Evolutionary conservation across 495 filamentous ascomycete species (phyloP).

Genomic region (Lichenothelia convexa): DNA sequence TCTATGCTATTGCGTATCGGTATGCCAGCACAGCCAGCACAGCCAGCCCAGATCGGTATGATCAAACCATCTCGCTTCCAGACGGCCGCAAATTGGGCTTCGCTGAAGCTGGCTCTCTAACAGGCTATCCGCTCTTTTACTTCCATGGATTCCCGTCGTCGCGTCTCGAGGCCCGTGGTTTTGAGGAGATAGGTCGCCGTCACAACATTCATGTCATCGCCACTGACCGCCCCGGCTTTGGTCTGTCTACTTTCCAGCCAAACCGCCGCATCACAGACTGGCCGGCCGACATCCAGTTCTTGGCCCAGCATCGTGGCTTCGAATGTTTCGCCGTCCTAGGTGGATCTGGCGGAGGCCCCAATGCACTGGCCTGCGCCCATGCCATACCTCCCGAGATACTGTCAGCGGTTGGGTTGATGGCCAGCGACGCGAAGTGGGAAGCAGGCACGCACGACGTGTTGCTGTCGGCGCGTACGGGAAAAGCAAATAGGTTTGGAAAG

Average conservation of each 20-base stretch:
- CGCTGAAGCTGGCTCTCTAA: neutral
- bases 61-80: neutral
- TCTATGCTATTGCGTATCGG: no score
- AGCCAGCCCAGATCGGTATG: no score
- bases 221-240: neutral
- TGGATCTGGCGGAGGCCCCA: slow-evolving; percentile 4
- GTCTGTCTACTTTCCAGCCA: neutral
- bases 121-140: neutral
- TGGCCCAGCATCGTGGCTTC: slow-evolving; percentile 3
- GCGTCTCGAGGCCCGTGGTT: neutral
- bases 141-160: slow-evolving; percentile 1
- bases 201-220: neutral
- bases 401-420: neutral
- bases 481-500: neutral
- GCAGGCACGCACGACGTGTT: slow-evolving; percentile 5
- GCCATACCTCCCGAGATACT: slow-evolving; percentile 2
- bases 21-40: no score
- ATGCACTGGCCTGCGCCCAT: slow-evolving; percentile 4
- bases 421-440: neutral
- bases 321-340: slow-evolving; percentile 5
- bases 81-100: neutral
- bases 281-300: slow-evolving; percentile 3
- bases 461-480: neutral
- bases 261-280: slow-evolving; percentile 3
- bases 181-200: neutral